A percentile compares a stretch with the other conserved stretches of the same genome.
These are phyloP conservation scores for Suillus subluteus DNA, from an alignment of 768 basidiomycete species.

Conservation along the genomic window DNA sequence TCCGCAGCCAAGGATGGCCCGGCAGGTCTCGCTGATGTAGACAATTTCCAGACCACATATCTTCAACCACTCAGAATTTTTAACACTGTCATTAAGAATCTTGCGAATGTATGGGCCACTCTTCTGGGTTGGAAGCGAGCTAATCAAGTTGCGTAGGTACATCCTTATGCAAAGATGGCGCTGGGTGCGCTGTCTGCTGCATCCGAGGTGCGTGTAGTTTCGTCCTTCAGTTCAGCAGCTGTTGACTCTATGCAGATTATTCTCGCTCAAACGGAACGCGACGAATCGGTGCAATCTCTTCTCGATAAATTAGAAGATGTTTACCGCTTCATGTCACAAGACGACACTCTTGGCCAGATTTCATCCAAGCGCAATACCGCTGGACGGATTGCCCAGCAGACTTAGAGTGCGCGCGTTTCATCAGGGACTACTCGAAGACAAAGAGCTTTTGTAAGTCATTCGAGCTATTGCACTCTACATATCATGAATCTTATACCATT, in stretches of 20 bases:
- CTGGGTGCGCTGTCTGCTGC: constrained; percentile 7
- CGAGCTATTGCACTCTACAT: not conserved
- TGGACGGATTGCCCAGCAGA: constrained; percentile 21
- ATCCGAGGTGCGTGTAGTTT: not conserved
- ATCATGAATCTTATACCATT: too few relatives aligned
- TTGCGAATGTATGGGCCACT: not conserved
- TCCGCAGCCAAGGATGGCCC: not conserved
- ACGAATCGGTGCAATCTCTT: constrained; percentile 7
- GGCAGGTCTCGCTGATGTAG: not conserved
- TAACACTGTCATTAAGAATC: not conserved
- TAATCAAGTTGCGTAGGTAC: not conserved
- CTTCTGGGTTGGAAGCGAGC: not conserved
- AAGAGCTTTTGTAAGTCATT: constrained; percentile 22
- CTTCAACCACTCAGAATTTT: constrained; percentile 11
- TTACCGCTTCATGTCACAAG: constrained; percentile 7
- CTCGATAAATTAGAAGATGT: not conserved
- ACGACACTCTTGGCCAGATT: constrained; percentile 1
- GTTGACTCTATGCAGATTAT: not conserved
- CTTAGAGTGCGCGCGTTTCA: constrained; percentile 32
- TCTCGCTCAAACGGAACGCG: constrained; percentile 13
- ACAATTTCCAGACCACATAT: constrained; percentile 6
- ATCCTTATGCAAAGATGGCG: constrained; percentile 13
- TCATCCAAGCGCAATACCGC: not conserved
- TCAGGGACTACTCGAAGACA: constrained; percentile 27
- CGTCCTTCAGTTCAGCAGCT: not conserved